Conservation (phyloP, 2,329 filamentous ascomycete species). For the Coniochaeta sp. region DNA sequence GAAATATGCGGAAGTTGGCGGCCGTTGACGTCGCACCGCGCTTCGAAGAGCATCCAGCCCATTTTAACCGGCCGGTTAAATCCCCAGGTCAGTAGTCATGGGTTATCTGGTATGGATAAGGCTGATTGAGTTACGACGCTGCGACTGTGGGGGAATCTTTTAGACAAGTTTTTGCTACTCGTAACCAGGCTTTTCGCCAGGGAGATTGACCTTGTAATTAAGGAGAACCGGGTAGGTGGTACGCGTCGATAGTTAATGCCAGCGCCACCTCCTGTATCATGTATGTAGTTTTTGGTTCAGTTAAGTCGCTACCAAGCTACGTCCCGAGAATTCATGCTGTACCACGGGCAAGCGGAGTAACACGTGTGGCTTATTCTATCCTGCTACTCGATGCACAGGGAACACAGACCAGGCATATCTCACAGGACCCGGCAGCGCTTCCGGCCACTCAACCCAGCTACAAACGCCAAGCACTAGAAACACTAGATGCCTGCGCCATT, state of each 20-base stretch:
- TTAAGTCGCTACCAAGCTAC: not conserved
- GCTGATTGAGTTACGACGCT: not conserved
- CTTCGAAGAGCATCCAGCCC: not conserved
- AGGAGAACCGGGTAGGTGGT: constrained; percentile 1
- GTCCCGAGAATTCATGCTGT: not conserved
- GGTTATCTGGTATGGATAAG: not conserved
- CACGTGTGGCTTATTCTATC: not conserved
- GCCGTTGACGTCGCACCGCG: constrained; percentile 1
- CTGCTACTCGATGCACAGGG: not conserved
- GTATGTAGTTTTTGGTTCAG: not conserved
- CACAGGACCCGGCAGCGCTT: not conserved
- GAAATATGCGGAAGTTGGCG: constrained; percentile 1
- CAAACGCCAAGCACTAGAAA: not conserved
- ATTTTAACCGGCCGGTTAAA: constrained; percentile 1
- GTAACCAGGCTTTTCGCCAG: not conserved
- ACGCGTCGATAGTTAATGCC: not conserved
- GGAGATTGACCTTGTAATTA: not conserved
- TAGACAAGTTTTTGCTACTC: not conserved
- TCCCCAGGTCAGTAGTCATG: not conserved
- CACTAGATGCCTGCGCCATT: not conserved
- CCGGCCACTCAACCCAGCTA: not conserved
- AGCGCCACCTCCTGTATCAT: not conserved
- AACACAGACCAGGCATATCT: not conserved
- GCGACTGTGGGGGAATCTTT: not conserved
- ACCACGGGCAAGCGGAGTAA: not conserved